Evolutionary conservation across 2,329 filamentous ascomycete species (phyloP), one percentile per base, ranked within the genome.

Genomic region (Arthrocladium fulminans): DNA sequence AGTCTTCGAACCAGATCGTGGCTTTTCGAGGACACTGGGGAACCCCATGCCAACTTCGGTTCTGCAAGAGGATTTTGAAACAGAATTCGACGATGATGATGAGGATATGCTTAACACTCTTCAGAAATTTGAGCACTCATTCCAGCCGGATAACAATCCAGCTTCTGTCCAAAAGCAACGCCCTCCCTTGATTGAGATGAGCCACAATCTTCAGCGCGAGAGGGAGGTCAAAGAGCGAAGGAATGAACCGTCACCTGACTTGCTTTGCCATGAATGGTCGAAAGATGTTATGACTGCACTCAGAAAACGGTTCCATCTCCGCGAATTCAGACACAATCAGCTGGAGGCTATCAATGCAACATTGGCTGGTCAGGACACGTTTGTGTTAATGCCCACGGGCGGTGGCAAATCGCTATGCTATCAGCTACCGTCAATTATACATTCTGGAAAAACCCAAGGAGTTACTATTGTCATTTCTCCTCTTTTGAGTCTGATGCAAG

Each of bases 371-470:
- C 82, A 90, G 54, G 90, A 98, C 66, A 84, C 86, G 0, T 98
- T 98, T 63, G 85, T 98, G 13, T 73, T 98, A 32, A 98, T 98
- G 92, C 92, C 94, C 2, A 98, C 92, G 0, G 92, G 92, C 46
- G 92, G 92, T 51, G 92, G 92, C 35, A 98, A 98, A 63, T 97
- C 90, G 1, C 73, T 98, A 1, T 97, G 92, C 65, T 98, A 98
- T 63, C 94, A 98, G 64, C 71, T 98, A 10, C 94, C 92, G 12
- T 87, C 92, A 2, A 78, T 97, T 17, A 75, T 98, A 25, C 79
- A 75, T 41, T 84, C 80, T 39, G 92, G 92, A 37, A 84, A 77
- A 59, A 97, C 90, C 0, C 73, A 73, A 27, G 94, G 92, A 2
- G 81, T 98, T 20, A 97, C 90, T 0, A 76, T 98, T 47, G 92